A percentile compares a stretch with the other conserved stretches of the same genome.
These are phyloP conservation scores for Fagus crenata DNA, from an alignment of 306 rosid genomes.

Conservation along the genomic window DNA sequence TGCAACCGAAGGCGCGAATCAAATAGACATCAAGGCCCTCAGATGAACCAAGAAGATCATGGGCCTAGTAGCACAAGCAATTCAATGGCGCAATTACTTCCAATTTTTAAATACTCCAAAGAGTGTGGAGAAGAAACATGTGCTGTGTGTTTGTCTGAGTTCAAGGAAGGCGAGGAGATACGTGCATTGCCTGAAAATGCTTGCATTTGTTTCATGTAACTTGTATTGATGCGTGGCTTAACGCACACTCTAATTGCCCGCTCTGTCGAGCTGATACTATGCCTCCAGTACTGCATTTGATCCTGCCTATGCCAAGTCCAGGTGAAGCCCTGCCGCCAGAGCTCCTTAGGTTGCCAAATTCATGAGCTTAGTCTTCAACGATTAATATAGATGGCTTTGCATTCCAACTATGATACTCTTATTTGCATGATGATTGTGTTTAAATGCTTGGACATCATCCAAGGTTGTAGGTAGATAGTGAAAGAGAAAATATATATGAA, in stretches of 20 bases:
- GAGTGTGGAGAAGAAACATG: constrained; percentile 11
- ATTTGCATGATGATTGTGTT: not conserved
- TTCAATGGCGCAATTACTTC: not conserved
- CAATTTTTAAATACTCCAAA: constrained; percentile 8
- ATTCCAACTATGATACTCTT: not conserved
- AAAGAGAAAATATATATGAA: too few species aligned
- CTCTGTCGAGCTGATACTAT: constrained; percentile 24
- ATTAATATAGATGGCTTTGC: not conserved
- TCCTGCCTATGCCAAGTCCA: not conserved
- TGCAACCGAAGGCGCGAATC: constrained; percentile 14
- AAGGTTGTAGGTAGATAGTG: not conserved
- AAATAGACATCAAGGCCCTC: not conserved
- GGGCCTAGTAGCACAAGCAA: not conserved
- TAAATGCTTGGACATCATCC: not conserved
- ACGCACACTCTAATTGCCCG: constrained; percentile 20
- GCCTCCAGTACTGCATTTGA: not conserved
- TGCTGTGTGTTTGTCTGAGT: constrained; percentile 29
- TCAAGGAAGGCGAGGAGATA: constrained; percentile 14
- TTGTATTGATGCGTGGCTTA: constrained; percentile 27
- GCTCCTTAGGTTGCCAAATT: not conserved
- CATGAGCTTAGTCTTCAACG: not conserved
- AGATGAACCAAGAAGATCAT: not conserved
- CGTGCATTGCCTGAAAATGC: constrained; percentile 19
- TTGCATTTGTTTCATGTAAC: constrained; percentile 27
- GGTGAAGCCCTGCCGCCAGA: not conserved